Base-by-base conservation (phyloP, 2,329 filamentous ascomycete genomes). In the Tricladium varicosporioides region DNA sequence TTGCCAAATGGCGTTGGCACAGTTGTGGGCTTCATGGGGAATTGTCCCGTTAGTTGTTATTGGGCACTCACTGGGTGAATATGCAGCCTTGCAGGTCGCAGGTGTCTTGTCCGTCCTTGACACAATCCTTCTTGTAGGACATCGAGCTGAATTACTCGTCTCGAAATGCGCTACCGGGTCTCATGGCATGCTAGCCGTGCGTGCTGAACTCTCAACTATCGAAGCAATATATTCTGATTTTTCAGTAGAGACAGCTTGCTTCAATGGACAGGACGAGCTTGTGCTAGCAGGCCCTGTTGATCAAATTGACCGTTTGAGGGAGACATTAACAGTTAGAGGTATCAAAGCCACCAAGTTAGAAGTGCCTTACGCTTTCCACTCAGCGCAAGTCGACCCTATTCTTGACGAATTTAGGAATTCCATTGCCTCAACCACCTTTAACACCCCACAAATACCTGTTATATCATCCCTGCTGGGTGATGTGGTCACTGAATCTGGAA, bases 191-290 rank as follows among this genome's bases (percentile, higher is more conserved):
- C 69, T 88, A 27, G 81, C 82, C 14, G 81, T 87, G 0, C 68
- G 70, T 7, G 45, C 64, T 55, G 59, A 69, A 48, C 73, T 68
- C 9, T 13, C 40, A 15, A 48, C 47, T 14, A 46, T 62, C 2
- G 31, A 59, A 10, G 47, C 54, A 14, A 46, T 54, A 40, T 36
- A 59, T 40, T 54, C 56, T 8, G 14, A 53, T 13, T 27, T 51
- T n/a, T 18, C 51, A 5, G 36, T 56, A n/a, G 63, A 70, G 3
- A 69, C 10, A n/a, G 36, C 89, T 13, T 94, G 90, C 74, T 80
- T 91, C 70, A 93, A 94, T 65, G 84, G 86, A 0, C 85, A 86
- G 0, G 78, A 83, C 50, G 87, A 90, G 69, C 91, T 85, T 9
- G 90, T 93, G 1, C 76, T 93, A 14, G 82, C 81, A 57, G 73